These are phyloP conservation scores for Mycothermus thermophilus DNA, from an alignment of 495 filamentous ascomycete species.

Conservation along the genomic window DNA sequence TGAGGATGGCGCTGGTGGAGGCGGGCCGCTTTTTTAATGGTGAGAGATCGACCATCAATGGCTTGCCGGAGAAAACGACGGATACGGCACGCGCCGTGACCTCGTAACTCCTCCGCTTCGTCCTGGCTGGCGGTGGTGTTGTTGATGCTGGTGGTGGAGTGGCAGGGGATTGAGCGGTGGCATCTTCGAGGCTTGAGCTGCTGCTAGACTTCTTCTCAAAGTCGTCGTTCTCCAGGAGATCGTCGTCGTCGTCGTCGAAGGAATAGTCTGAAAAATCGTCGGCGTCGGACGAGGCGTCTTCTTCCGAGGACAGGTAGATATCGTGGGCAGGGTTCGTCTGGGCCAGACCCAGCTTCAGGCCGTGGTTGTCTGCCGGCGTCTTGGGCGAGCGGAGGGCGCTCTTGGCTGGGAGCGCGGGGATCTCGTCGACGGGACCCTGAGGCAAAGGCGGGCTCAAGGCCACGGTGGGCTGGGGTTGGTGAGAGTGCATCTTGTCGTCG, in stretches of 20 bases:
- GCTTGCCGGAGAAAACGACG: conserved; percentile 34
- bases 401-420: conserved; percentile 25
- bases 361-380: conserved; percentile 25
- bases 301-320: conserved; percentile 38
- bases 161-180: no score
- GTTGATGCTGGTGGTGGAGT: no score
- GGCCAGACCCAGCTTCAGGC: conserved; percentile 24
- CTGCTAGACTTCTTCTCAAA: no score
- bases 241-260: conserved; percentile 21
- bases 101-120: conserved; percentile 28
- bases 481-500: no score
- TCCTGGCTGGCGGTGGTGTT: no score
- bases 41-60: conserved; percentile 32
- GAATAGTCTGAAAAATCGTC: conserved; percentile 38
- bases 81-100: conserved; percentile 36
- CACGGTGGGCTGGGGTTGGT: no score
- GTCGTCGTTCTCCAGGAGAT: no score
- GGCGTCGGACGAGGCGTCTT: conserved; percentile 36
- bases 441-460: no score
- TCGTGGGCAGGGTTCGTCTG: conserved; percentile 27
- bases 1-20: conserved; percentile 19
- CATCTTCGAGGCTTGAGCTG: conserved; percentile 26
- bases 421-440: no score
- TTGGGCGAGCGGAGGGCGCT: conserved; percentile 31
- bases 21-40: conserved; percentile 22